Evolutionary conservation across 805 yeast genomes (phyloP), one percentile per base, ranked within the genome.

Genomic region (Sugiyamaella qingdaonensis): DNA sequence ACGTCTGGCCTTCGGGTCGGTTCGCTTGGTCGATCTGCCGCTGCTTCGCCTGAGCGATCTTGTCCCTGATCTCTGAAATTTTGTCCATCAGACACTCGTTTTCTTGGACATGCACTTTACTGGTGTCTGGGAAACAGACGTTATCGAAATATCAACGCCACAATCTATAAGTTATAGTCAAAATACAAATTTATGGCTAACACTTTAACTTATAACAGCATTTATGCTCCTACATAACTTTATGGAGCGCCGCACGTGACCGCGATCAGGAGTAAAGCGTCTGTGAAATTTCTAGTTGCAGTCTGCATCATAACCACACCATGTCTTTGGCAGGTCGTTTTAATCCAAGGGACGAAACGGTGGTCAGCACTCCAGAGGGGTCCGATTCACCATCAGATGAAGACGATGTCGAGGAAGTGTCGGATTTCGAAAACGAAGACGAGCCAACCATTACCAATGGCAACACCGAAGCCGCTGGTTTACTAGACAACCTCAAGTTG

Each of bases 391-490:
- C 43, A 39, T 39, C 43, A 16, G 43, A 39, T 39, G 43, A 39
- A 5, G 50, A 35, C 10, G 55, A 36, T 16, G 51, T 36, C 35
- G 51, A 32, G 34, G 57, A 54, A 35, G 54, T 46, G 18, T 49
- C 54, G 16, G 56, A 49, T 35, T 53, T 49, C 35, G 52, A 54
- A 32, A 54, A 46, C n/a, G 55, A 43, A 10, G 55, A 35, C 16
- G 56, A 43, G 27, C 19, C 21, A n/a, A 8, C 48, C 13, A 14
- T 34, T 32, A 32, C 48, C 24, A 44, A 45, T 9, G 27, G 31
- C 2, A 18, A 49, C 18, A 10, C 21, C 19, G 37, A 45, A 29
- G 50, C 50, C 10, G 50, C 49, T 39, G 50, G 46, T 39, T 34
- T 51, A 18, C 7, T 49, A 16, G 27, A 47, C 18, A 24, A 31